Percentiles rank a stretch among this genome's conserved stretches.
phyloP scores from a whole-genome alignment of 2,329 filamentous ascomycete species.

The Fusarium penzigii region DNA sequence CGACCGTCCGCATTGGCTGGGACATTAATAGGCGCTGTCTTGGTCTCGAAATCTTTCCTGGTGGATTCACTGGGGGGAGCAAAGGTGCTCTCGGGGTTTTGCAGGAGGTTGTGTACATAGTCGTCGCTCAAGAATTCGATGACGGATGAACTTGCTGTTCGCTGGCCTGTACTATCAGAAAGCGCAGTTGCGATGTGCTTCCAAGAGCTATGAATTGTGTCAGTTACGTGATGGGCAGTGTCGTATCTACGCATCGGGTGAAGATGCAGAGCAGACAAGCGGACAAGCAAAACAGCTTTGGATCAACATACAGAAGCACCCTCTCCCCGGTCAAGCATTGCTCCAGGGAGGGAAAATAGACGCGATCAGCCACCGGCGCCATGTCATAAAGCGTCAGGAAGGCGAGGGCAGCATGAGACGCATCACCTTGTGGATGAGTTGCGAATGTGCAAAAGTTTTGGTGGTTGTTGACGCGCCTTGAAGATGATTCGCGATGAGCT shows the following conservation, averaged over 20 bases:
- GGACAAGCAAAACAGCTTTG: constrained; percentile 35
- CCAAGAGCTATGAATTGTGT: constrained; percentile 55
- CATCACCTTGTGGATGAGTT: constrained; percentile 38
- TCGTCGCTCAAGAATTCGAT: constrained; percentile 71
- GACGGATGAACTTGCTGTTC: constrained; percentile 55
- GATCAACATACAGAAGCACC: constrained; percentile 66
- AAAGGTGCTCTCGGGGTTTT: constrained; percentile 69
- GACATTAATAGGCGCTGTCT: constrained; percentile 83
- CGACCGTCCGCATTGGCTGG: constrained; percentile 66
- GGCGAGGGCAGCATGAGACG: constrained; percentile 39
- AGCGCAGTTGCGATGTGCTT: constrained; percentile 58
- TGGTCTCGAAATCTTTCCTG: constrained; percentile 75
- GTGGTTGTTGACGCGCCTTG: constrained; percentile 37
- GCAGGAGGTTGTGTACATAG: constrained; percentile 68
- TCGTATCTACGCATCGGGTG: constrained; percentile 5
- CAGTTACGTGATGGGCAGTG: constrained; percentile 19
- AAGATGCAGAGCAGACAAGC: constrained; percentile 6
- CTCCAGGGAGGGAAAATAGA: constrained; percentile 83
- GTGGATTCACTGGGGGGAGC: constrained; percentile 60
- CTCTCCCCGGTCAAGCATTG: constrained; percentile 80
- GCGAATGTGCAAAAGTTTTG: constrained; percentile 26
- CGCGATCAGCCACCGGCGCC: constrained; percentile 68
- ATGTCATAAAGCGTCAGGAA: constrained; percentile 61
- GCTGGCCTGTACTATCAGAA: constrained; percentile 57
- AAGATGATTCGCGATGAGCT: constrained; percentile 30